These are phyloP conservation scores for Epichloe festucae DNA, from an alignment of 2,329 filamentous ascomycete species.

Conservation along the genomic window DNA sequence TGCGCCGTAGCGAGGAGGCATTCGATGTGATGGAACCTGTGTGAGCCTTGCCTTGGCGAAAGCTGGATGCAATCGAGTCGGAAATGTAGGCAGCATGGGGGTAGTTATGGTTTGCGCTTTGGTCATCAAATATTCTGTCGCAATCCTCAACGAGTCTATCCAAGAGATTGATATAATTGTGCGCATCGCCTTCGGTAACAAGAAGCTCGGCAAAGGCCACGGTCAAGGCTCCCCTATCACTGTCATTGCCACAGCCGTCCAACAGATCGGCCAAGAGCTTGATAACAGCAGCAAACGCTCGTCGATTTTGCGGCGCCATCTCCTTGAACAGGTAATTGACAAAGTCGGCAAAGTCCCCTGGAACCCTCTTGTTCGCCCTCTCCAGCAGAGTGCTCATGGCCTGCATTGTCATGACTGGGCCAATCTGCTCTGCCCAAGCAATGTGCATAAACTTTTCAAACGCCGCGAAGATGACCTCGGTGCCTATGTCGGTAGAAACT, in stretches of 20 bases:
- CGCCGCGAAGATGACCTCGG: constrained; percentile 78
- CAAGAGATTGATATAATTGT: constrained; percentile 76
- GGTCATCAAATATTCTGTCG: constrained; percentile 72
- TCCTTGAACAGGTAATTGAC: constrained; percentile 51
- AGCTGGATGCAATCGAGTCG: constrained; percentile 46
- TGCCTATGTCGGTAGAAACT: constrained; percentile 57
- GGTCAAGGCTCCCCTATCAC: constrained; percentile 77
- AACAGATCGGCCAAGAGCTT: constrained; percentile 78
- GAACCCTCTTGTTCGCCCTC: constrained; percentile 50
- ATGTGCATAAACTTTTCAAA: constrained; percentile 88
- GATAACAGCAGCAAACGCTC: constrained; percentile 72
- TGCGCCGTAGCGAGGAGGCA: constrained; percentile 69
- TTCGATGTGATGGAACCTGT: constrained; percentile 73
- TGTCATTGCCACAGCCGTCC: constrained; percentile 81
- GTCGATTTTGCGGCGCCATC: constrained; percentile 55
- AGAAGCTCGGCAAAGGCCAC: constrained; percentile 81
- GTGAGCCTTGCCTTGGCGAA: constrained; percentile 44
- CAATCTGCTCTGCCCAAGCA: constrained; percentile 82
- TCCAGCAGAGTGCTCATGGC: constrained; percentile 64
- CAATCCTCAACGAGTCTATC: constrained; percentile 84
- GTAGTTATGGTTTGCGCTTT: constrained; percentile 28
- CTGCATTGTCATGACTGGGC: constrained; percentile 62
- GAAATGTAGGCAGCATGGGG: constrained; percentile 29
- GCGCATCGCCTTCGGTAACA: constrained; percentile 61
- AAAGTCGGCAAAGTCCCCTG: constrained; percentile 60